Percentiles rank a stretch among this genome's conserved stretches.
Evolutionary conservation across 306 rosid genomes (phyloP).

Genomic region (Senna siamea): DNA sequence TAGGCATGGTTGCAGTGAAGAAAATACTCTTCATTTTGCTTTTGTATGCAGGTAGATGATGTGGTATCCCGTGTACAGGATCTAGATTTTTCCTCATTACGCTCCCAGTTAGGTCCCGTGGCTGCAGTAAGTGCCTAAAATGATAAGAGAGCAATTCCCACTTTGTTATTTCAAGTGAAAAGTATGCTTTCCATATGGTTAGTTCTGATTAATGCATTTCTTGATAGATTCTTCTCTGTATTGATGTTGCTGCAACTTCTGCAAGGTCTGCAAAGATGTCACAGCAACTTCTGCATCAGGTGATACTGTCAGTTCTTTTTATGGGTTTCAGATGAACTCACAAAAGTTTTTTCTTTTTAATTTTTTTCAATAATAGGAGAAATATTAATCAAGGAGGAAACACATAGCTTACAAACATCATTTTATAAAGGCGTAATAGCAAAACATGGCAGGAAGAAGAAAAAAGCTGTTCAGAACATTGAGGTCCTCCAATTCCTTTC

Average conservation of each 20-base stretch:
- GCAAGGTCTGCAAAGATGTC: slow-evolving; percentile 85
- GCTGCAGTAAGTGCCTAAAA: slow-evolving; percentile 72
- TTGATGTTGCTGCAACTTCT: slow-evolving; percentile 93
- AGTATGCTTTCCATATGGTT: slow-evolving; percentile 34
- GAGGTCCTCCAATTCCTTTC: background rate
- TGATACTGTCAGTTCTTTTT: slow-evolving; percentile 44
- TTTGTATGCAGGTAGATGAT: slow-evolving; percentile 75
- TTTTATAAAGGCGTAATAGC: slow-evolving; percentile 19
- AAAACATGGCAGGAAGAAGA: background rate
- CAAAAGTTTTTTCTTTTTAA: background rate
- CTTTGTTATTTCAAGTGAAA: slow-evolving; percentile 23
- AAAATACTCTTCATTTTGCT: slow-evolving; percentile 5
- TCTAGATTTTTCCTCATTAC: slow-evolving; percentile 84
- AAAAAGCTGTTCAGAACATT: slow-evolving; percentile 13
- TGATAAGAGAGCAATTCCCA: slow-evolving; percentile 32
- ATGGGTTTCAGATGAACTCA: slow-evolving; percentile 17
- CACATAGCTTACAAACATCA: slow-evolving; percentile 17
- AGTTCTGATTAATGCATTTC: slow-evolving; percentile 48
- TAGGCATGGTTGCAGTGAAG: slow-evolving; percentile 27
- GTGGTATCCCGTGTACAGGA: slow-evolving; percentile 85
- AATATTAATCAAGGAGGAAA: slow-evolving; percentile 5
- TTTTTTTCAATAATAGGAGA: background rate
- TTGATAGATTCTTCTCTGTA: slow-evolving; percentile 93
- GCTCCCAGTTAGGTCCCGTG: slow-evolving; percentile 90
- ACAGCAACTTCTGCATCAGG: slow-evolving; percentile 90